Percentiles rank a stretch among this genome's conserved stretches.
These are phyloP conservation scores for Alloascoidea africana DNA, from an alignment of 805 yeast genomes.

Conservation along the genomic window DNA sequence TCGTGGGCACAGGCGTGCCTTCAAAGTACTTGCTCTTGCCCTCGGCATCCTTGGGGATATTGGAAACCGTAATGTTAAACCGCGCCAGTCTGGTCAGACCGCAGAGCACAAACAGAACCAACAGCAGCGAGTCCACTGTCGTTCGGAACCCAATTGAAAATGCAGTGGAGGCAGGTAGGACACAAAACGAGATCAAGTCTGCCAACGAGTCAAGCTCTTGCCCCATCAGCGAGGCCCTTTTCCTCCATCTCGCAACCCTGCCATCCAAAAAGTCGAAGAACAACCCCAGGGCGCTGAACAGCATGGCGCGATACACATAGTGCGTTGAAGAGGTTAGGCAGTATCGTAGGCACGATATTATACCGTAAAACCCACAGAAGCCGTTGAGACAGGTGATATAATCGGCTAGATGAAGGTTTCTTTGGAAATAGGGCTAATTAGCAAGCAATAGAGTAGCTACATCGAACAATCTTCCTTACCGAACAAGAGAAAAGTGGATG, in stretches of 20 bases:
- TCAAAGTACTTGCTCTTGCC: constrained; percentile 91
- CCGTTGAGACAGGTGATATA: constrained; percentile 91
- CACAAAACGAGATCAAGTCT: constrained; percentile 88
- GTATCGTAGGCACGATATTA: constrained; percentile 73
- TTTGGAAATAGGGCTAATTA: constrained; percentile 8
- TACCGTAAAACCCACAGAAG: constrained; percentile 83
- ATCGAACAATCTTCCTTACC: constrained; percentile 11
- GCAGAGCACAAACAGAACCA: constrained; percentile 79
- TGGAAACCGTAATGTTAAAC: constrained; percentile 86
- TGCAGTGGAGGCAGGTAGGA: constrained; percentile 88
- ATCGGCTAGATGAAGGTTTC: constrained; percentile 90
- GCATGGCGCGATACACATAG: constrained; percentile 66
- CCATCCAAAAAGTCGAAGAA: constrained; percentile 97
- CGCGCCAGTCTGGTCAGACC: constrained; percentile 91
- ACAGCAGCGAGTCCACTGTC: constrained; percentile 59
- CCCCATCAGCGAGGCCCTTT: constrained; percentile 86
- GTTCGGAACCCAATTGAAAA: constrained; percentile 83
- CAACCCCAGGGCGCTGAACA: constrained; percentile 78
- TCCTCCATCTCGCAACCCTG: constrained; percentile 87
- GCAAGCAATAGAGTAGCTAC: not conserved
- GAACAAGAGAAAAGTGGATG: constrained; percentile 72
- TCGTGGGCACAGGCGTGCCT: constrained; percentile 92
- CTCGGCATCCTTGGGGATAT: constrained; percentile 73
- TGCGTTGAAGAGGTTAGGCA: constrained; percentile 52
- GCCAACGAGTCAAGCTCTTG: constrained; percentile 96